Evolutionary conservation across 2,329 filamentous ascomycete genomes (phyloP).

Genomic region (Penicillium sp.): DNA sequence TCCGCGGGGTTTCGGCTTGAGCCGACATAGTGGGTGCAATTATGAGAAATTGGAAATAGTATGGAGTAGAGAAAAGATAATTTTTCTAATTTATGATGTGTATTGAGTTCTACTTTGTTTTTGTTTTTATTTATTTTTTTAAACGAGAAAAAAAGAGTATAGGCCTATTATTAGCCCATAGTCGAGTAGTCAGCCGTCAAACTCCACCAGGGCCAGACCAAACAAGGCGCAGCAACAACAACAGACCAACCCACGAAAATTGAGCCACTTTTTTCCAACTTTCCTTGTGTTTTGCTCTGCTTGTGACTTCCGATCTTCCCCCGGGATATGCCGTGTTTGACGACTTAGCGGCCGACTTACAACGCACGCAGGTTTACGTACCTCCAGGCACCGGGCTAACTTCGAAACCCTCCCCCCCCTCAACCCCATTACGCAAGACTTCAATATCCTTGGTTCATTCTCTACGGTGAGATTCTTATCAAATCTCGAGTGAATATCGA

Average conservation of each 20-base stretch:
- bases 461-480: background rate
- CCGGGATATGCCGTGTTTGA: constrained; percentile 6
- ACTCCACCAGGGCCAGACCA: constrained; percentile 23
- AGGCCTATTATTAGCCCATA: constrained; percentile 7
- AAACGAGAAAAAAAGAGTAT: background rate
- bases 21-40: background rate
- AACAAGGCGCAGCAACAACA: constrained; percentile 26
- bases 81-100: background rate
- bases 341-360: constrained; percentile 1
- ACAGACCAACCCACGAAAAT: constrained; percentile 2
- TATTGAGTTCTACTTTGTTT: no score
- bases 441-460: background rate
- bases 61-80: background rate
- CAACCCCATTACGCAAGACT: background rate
- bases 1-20: background rate
- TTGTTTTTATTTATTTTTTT: background rate
- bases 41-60: background rate
- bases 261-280: constrained; percentile 3
- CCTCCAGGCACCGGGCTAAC: constrained; percentile 5
- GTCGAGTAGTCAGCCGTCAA: constrained; percentile 15
- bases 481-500: background rate
- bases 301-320: constrained; percentile 2
- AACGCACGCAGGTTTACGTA: background rate
- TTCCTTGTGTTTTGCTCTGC: constrained; percentile 10
- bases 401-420: background rate